Evolutionary conservation across 192 early-diverging fungal species (phyloP).

Genomic region (Entomortierella chlamydospora): DNA sequence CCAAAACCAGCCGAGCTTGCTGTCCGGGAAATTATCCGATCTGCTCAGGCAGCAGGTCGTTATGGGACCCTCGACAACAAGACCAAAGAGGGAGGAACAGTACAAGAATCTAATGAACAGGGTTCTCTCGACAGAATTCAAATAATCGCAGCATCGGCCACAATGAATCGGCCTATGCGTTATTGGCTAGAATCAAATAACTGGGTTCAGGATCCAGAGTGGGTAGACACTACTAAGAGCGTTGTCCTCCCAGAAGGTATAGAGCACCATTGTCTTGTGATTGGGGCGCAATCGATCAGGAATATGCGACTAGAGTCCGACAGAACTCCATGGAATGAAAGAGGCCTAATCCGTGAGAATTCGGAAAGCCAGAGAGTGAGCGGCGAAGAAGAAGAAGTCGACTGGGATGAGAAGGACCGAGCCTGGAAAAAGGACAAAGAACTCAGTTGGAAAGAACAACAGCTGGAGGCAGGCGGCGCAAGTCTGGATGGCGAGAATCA

Average conservation of each 20-base stretch:
- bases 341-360: neutral
- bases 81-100: neutral
- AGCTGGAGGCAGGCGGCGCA: neutral
- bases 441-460: conserved; percentile 25
- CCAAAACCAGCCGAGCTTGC: conserved; percentile 62
- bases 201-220: conserved; percentile 62
- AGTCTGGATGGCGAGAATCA: neutral
- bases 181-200: conserved; percentile 66
- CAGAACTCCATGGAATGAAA: neutral
- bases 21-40: conserved; percentile 38
- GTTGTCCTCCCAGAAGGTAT: conserved; percentile 50
- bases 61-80: neutral
- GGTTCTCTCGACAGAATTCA: conserved; percentile 61
- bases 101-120: too few relatives aligned
- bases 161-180: conserved; percentile 74
- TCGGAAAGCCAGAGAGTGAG: neutral
- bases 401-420: conserved; percentile 28
- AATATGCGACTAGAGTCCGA: conserved; percentile 50
- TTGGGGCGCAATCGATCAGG: conserved; percentile 56
- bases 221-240: conserved; percentile 69
- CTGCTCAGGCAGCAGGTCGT: conserved; percentile 20
- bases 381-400: conserved; percentile 10
- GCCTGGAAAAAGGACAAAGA: conserved; percentile 39
- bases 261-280: conserved; percentile 63
- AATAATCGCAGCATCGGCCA: conserved; percentile 74